Evolutionary conservation across 108 stramenopile species (phyloP), one percentile per base, ranked within the genome.

Genomic region (Schizochytrium sp.): DNA sequence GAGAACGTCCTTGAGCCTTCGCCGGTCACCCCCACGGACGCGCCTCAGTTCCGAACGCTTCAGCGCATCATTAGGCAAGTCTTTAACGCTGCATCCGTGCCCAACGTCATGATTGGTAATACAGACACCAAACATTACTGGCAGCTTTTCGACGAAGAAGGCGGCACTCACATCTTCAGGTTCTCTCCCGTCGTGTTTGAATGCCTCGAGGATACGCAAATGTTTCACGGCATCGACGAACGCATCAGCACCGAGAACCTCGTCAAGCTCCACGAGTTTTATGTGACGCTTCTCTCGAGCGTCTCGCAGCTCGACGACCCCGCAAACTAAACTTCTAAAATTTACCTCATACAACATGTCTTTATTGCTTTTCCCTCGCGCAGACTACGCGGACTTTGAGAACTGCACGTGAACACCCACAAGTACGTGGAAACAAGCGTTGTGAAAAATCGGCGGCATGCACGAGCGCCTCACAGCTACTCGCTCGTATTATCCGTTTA

Each of bases 161-260:
- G 63, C 14, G 25, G 25, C 34, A 69, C 63, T 6, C n/a, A 60
- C 72, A 89, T 89, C 45, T 89, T 60, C 53, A 16, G 89, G 0
- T 87, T 87, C 60, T 41, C 57, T 43, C 89, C 89, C 28, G 60
- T 89, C 3, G 59, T 87, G 16, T 71, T 89, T 19, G 43, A 89
- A 4, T 83, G 48, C 83, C 43, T 89, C n/a, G 76, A 89, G 51
- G 89, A 89, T 18, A 41, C 76, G 48, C 58, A 48, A 14, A 89
- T 89, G 89, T 89, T 89, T 53, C 89, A 89, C 58, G 89, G 89
- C 53, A 28, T 89, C 21, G 44, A 89, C 58, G 89, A 89, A 48
- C 44, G 89, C 6, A n/a, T 89, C 48, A 58, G 53, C 12, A 47
- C 76, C 21, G 44, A 87, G 19, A 47, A 44, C 34, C 63, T 89